Evolutionary conservation across 2,329 filamentous ascomycete genomes (phyloP).

Genomic region (Cryoendolithus antarcticus): DNA sequence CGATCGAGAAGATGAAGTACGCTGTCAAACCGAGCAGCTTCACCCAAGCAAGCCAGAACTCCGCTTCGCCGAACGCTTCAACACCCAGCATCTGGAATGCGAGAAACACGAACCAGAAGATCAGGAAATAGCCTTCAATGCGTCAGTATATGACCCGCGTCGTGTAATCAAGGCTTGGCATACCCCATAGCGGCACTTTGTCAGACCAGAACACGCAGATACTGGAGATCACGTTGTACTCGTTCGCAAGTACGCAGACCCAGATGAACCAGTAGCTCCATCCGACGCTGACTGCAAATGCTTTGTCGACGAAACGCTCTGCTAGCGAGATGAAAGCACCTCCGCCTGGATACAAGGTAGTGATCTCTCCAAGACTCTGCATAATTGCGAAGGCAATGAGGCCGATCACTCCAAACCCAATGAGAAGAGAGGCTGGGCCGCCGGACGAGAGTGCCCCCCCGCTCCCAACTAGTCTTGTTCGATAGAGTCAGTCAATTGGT

Average conservation of each 20-base stretch:
- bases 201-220: slow-evolving; percentile 57
- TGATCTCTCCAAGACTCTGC: slow-evolving; percentile 63
- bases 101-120: slow-evolving; percentile 28
- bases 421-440: slow-evolving; percentile 59
- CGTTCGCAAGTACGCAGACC: slow-evolving; percentile 53
- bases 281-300: slow-evolving; percentile 55
- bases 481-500: no score
- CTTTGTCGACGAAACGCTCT: slow-evolving; percentile 58
- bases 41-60: slow-evolving; percentile 33
- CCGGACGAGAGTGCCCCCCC: slow-evolving; percentile 57
- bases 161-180: slow-evolving; percentile 19
- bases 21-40: slow-evolving; percentile 27
- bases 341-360: slow-evolving; percentile 58
- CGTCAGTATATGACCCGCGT: slow-evolving; percentile 5
- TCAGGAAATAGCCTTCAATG: slow-evolving; percentile 22
- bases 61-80: slow-evolving; percentile 30
- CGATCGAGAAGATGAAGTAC: slow-evolving; percentile 30
- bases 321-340: slow-evolving; percentile 54
- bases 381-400: slow-evolving; percentile 56
- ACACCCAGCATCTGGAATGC: slow-evolving; percentile 30
- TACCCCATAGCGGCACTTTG: slow-evolving; percentile 27
- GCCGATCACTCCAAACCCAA: slow-evolving; percentile 61
- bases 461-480: slow-evolving; percentile 41
- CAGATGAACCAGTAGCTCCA: slow-evolving; percentile 64
- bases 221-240: slow-evolving; percentile 57